Conservation (phyloP, 345 rosid species). For the Microcos paniculata region DNA sequence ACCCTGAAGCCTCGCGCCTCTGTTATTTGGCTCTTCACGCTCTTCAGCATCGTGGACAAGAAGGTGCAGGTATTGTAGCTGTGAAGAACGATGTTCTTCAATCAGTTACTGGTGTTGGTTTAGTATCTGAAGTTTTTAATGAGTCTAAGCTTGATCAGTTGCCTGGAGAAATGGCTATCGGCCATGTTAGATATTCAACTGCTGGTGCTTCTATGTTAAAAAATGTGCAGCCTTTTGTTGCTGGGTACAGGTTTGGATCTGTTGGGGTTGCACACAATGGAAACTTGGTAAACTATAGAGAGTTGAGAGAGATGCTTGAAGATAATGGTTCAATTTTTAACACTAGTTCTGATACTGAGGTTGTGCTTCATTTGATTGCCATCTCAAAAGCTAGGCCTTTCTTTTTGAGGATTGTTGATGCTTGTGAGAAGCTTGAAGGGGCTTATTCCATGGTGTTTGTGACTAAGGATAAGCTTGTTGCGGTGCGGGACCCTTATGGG, state of each 20-base stretch:
- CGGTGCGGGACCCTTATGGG: constrained; percentile 86
- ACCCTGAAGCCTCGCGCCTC: constrained; percentile 88
- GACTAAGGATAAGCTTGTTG: constrained; percentile 92
- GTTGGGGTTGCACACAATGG: constrained; percentile 97
- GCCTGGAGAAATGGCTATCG: constrained; percentile 83
- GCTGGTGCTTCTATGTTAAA: constrained; percentile 94
- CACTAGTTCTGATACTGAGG: constrained; percentile 95
- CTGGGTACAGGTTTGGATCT: constrained; percentile 83
- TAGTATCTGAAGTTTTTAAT: constrained; percentile 89
- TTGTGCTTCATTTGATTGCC: constrained; percentile 92
- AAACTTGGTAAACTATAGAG: constrained; percentile 73
- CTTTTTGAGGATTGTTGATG: constrained; percentile 87
- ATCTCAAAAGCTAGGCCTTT: constrained; percentile 88
- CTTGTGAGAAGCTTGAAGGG: constrained; percentile 81
- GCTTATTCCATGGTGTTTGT: constrained; percentile 96
- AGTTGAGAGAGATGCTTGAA: constrained; percentile 69
- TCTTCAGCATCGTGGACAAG: constrained; percentile 97
- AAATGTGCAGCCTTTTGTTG: constrained; percentile 98
- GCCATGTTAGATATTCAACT: constrained; percentile 94
- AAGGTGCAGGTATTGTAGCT: constrained; percentile 97
- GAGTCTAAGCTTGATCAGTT: constrained; percentile 82
- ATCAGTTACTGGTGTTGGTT: constrained; percentile 88
- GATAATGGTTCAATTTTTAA: constrained; percentile 91
- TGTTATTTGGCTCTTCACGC: constrained; percentile 94
- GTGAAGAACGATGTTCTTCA: constrained; percentile 70